Percentiles rank a stretch among this genome's conserved stretches.
Conservation (phyloP, 1,284 basidiomycete genomes). For the Irpex sp. region DNA sequence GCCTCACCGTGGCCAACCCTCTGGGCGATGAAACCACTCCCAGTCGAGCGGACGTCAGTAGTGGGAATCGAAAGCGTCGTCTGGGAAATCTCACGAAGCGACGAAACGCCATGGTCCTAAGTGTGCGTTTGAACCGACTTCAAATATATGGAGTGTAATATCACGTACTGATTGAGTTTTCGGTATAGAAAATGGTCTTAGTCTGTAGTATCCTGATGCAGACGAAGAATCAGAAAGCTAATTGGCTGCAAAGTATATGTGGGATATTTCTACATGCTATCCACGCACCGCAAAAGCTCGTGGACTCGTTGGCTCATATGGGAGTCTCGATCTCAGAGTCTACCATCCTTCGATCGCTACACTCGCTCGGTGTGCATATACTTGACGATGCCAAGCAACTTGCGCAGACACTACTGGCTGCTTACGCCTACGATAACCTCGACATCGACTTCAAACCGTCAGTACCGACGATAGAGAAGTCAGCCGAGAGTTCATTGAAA, state of each 20-base stretch:
- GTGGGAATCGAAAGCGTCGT: not conserved
- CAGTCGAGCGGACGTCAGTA: too few relatives aligned
- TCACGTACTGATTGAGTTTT: not conserved
- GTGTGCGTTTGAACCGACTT: not conserved
- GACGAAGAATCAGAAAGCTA: slow-evolving; percentile 7
- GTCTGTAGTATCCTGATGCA: not conserved
- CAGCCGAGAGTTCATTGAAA: slow-evolving; percentile 4
- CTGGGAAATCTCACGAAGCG: not conserved
- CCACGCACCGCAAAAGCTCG: slow-evolving; percentile 12
- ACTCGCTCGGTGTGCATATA: not conserved
- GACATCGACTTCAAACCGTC: slow-evolving; percentile 24
- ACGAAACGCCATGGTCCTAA: not conserved
- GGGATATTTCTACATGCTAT: slow-evolving; percentile 14
- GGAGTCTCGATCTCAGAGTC: not conserved
- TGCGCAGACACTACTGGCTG: slow-evolving; percentile 18
- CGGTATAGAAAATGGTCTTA: not conserved
- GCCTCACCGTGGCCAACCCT: not conserved
- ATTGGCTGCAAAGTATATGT: slow-evolving; percentile 7
- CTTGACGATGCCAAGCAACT: slow-evolving; percentile 12
- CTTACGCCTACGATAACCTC: slow-evolving; percentile 31
- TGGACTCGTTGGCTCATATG: slow-evolving; percentile 10
- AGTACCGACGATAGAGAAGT: slow-evolving; percentile 23
- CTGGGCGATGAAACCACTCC: not conserved
- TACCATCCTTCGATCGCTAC: not conserved
- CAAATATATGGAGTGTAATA: not conserved